Evolutionary conservation across 441 rosid genomes (phyloP).

Genomic region (Corymbia citriodora): DNA sequence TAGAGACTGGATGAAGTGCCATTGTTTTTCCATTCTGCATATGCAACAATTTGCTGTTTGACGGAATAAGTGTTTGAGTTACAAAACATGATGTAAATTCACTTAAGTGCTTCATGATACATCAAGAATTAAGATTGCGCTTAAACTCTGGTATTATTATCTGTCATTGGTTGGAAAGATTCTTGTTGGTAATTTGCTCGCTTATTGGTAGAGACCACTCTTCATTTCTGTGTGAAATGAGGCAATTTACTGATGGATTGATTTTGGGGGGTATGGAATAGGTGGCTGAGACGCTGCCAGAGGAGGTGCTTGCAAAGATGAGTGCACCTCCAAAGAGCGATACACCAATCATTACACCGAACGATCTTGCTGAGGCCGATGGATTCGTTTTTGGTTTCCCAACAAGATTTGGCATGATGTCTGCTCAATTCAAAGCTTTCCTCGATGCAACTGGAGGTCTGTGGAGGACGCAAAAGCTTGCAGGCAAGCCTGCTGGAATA

Average conservation of each 20-base stretch:
- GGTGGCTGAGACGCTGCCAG: slow-evolving; percentile 89
- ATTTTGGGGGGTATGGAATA: neutral
- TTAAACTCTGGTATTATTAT: neutral
- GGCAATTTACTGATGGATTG: neutral
- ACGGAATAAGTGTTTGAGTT: neutral
- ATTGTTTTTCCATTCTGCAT: neutral
- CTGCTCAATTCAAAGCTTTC: slow-evolving; percentile 95
- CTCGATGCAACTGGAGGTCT: slow-evolving; percentile 87
- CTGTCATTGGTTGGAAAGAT: neutral
- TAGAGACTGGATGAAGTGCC: neutral
- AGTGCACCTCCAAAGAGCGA: slow-evolving; percentile 91
- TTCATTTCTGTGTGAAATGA: neutral
- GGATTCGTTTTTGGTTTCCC: slow-evolving; percentile 93
- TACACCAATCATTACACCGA: slow-evolving; percentile 59
- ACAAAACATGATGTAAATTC: neutral
- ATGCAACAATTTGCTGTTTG: neutral
- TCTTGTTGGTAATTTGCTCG: neutral
- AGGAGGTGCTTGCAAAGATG: slow-evolving; percentile 77
- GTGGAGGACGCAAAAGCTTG: slow-evolving; percentile 87
- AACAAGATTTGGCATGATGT: slow-evolving; percentile 95
- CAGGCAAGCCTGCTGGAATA: slow-evolving; percentile 96
- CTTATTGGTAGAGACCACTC: neutral
- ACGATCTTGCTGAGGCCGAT: slow-evolving; percentile 77
- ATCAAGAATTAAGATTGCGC: neutral
- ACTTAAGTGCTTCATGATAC: neutral